A percentile compares a stretch with the other conserved stretches of the same genome.
Conservation (phyloP, 163 green algal genomes). For the Scenedesmus sp. region DNA sequence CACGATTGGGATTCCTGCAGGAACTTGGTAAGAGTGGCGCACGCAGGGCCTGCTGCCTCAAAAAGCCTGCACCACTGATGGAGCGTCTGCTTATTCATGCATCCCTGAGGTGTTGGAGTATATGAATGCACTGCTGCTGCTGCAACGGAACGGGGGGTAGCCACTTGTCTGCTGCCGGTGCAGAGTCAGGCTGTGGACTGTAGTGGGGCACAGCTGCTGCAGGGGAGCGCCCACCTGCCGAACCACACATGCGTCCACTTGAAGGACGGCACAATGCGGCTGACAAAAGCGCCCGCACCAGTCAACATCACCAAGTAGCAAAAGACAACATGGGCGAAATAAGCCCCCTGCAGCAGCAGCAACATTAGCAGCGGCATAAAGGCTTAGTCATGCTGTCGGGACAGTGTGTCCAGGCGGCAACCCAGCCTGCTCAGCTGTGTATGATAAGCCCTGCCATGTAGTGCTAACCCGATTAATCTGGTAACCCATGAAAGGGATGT, state of each 20-base stretch:
- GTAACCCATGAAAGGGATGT: too few species aligned
- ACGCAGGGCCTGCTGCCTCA: too few species aligned
- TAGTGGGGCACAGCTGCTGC: not conserved
- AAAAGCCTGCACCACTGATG: too few species aligned
- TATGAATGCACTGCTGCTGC: not conserved
- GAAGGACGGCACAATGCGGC: not conserved
- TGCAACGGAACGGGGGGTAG: not conserved
- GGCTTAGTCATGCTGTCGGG: not conserved
- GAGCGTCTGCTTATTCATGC: too few species aligned
- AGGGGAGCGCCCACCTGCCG: not conserved
- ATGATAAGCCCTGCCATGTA: not conserved
- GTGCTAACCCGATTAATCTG: too few species aligned
- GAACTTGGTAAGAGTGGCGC: too few species aligned
- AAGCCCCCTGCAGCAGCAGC: slow-evolving; percentile 32
- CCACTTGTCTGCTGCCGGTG: not conserved
- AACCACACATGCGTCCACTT: slow-evolving; percentile 51
- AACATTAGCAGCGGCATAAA: not conserved
- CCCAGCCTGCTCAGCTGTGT: not conserved
- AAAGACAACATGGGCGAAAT: slow-evolving; percentile 56
- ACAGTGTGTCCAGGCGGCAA: not conserved
- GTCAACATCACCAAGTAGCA: slow-evolving; percentile 50
- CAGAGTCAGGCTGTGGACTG: not conserved
- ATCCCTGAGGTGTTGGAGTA: not conserved
- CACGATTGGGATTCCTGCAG: too few species aligned
- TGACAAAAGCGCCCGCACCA: slow-evolving; percentile 11